Evolutionary conservation across 805 yeast genomes (phyloP).

Genomic region (Metschnikowia sp.): DNA sequence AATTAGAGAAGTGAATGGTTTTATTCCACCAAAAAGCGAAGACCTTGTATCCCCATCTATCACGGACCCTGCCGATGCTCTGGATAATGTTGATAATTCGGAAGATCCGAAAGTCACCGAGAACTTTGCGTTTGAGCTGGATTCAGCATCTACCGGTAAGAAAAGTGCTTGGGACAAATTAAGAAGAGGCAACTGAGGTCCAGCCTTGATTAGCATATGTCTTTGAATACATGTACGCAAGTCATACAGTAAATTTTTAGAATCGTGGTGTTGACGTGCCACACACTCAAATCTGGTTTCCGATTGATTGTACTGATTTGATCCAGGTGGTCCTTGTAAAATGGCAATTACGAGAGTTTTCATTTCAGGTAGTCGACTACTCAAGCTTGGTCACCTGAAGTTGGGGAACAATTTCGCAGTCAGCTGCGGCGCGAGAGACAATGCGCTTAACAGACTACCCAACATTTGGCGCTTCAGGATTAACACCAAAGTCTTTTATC

Average conservation of each 20-base stretch:
- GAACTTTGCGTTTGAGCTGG: neutral
- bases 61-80: neutral
- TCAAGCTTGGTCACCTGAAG: too few species aligned
- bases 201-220: neutral
- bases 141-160: neutral
- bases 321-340: too few species aligned
- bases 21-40: conserved; percentile 8
- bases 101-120: conserved; percentile 4
- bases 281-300: too few species aligned
- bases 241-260: neutral
- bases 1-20: conserved; percentile 31
- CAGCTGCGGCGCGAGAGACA: neutral
- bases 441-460: too few species aligned
- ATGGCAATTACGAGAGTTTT: too few species aligned
- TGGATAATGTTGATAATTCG: neutral
- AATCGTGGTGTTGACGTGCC: too few species aligned
- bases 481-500: too few species aligned
- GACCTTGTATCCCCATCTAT: neutral
- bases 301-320: too few species aligned
- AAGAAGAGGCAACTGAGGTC: conserved; percentile 11
- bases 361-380: too few species aligned
- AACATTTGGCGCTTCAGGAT: too few species aligned
- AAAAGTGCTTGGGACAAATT: conserved; percentile 19
- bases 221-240: neutral
- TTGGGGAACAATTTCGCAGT: neutral